Base-by-base conservation (phyloP, 2,329 filamentous ascomycete species). In the Juglanconis sp. region DNA sequence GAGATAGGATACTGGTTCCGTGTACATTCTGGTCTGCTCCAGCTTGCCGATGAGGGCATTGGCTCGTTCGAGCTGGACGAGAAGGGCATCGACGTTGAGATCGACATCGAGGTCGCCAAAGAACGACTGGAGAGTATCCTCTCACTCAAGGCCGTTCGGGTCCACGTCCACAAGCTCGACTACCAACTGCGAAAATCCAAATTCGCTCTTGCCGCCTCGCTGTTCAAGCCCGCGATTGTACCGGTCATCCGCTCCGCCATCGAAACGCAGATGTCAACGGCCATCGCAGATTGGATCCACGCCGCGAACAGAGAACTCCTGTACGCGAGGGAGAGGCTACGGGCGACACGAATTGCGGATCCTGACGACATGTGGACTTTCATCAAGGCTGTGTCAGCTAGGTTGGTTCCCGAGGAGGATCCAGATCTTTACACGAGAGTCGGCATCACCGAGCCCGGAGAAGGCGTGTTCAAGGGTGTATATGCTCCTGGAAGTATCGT, bases 1-100 rank as follows among this genome's bases (percentile, higher is more conserved):
- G 92, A 97, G 64, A 80, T 98, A 36, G 94, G 94, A 31, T 98
- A 93, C 77, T 96, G 93, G 86, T 78, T 97, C 36, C 89, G 90
- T 9, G 82, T 90, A 0, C 93, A 95, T 71, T 86, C 87, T 13
- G 87, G 91, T 2, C 72, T 96, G 2, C 79, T 96, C 53, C 86
- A 87, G 31, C 80, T 96, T 35, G 84, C 86, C 2, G 92, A 96
- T 68, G 84, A 92, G 71, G 94, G 94, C 4, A 90, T 97, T 52
- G 91, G 90, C 5, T 91, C 89, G 35, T 92, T 98, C 73, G 85
- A 86, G 49, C 84, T 98, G 5, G 94, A 97, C 72, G 87, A 94
- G 66, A 85, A 90, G 24, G 94, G 94, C 17, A 86, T 97, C 60
- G 94, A 97, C 71, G 84, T 98, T 53, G 86, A 90, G 34, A 77